Percentiles rank a stretch among this genome's conserved stretches.
Evolutionary conservation across 176 grass and related monocot genomes (phyloP).

Genomic region (Carex cristatella): DNA sequence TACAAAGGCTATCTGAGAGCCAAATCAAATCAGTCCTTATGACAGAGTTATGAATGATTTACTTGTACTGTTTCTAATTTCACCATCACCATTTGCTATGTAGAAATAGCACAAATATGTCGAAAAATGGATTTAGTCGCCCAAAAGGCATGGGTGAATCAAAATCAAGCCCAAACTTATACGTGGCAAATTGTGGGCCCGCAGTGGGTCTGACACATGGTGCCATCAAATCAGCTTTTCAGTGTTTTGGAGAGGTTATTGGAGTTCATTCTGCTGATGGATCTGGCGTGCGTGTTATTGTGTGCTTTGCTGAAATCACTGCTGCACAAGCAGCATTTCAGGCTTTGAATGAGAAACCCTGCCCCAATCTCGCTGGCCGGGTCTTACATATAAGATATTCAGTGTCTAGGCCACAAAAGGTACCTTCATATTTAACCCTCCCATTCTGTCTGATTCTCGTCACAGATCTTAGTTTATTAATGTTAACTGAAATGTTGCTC

Average conservation of each 20-base stretch:
- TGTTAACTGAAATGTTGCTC: not conserved
- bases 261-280: constrained; percentile 55
- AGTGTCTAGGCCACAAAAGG: constrained; percentile 45
- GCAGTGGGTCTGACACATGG: constrained; percentile 58
- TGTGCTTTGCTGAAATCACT: constrained; percentile 50
- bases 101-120: constrained; percentile 11
- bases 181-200: constrained; percentile 82
- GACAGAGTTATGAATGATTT: not conserved
- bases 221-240: constrained; percentile 45
- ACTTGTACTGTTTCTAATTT: not conserved
- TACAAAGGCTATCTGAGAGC: not conserved
- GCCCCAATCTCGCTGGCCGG: constrained; percentile 35
- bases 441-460: not conserved
- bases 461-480: not conserved
- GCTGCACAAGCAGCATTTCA: constrained; percentile 54
- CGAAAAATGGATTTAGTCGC: constrained; percentile 40
- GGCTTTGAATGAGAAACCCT: constrained; percentile 52
- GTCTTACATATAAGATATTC: constrained; percentile 67
- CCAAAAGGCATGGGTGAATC: constrained; percentile 18
- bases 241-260: constrained; percentile 50
- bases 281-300: constrained; percentile 59
- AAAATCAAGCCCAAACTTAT: constrained; percentile 40
- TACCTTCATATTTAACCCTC: not conserved
- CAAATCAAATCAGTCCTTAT: not conserved
- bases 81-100: not conserved